Base-by-base conservation (phyloP, 1,284 basidiomycete species). In the Ceratobasidium theobromae region DNA sequence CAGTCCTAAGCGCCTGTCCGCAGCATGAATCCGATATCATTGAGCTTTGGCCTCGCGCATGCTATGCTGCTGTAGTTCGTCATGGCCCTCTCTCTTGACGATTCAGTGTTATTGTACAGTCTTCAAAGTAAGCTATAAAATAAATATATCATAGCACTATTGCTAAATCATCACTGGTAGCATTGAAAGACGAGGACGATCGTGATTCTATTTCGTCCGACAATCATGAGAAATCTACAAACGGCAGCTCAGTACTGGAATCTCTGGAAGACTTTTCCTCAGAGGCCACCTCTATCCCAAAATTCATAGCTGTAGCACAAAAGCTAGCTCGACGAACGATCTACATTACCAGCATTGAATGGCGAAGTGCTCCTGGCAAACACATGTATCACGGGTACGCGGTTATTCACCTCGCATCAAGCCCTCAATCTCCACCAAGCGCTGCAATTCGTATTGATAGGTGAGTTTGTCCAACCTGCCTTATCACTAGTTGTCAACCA, bases 61-160 rank as follows among this genome's bases (percentile, higher is more conserved):
- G 30, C 32, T 46, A n/a, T 51, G 32, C 45, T 8, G 18, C 27
- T 25, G 40, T 14, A 28, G 25, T 21, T 25, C 35, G 32, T 51
- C 60, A 65, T 65, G 60, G 16, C 49, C 9, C 14, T 53, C 27
- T 32, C 51, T 32, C 49, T 65, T 23, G 60, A 65, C 40, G 18
- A 11, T 21, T 28, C 49, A 21, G n/a, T 65, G 14, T 14, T 65
- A 40, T 45, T 65, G 51, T 65, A 41, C 49, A 53, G 40, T 65
- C 60, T 65, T 40, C 49, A 65, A 30, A 65, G 60, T 65, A 53
- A 12, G 60, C 32, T 23, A 11, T 21, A 25, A 16, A 27, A 14
- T 30, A 21, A 21, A 3, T 21, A 30, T n/a, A 5, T 32, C 21
- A 27, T 23, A 28, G 49, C 16, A 65, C 40, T 12, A 16, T 2